phyloP scores from a whole-genome alignment of 805 yeast species.

The Ogataea glucozyma region DNA sequence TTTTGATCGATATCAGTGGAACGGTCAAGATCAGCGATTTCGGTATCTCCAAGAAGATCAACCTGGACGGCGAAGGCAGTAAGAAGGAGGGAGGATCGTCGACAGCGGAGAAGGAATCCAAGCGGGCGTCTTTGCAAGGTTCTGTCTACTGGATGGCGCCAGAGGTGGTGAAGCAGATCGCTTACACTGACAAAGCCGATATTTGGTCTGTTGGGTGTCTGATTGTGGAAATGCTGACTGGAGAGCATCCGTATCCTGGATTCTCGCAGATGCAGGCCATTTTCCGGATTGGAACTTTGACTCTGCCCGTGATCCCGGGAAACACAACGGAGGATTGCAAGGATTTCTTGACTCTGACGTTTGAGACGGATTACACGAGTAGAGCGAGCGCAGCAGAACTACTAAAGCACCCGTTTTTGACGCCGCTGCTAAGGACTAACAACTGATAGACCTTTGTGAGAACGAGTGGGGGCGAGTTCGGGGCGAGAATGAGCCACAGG shows the following conservation, averaged over 20 bases:
- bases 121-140: constrained; percentile 87
- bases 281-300: constrained; percentile 86
- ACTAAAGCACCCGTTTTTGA: constrained; percentile 62
- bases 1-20: constrained; percentile 58
- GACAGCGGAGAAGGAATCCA: constrained; percentile 45
- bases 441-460: too few relatives aligned
- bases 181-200: constrained; percentile 90
- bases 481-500: too few relatives aligned
- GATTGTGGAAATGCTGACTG: constrained; percentile 93
- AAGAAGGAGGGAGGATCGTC: constrained; percentile 33
- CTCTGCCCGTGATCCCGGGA: constrained; percentile 77
- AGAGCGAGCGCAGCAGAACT: constrained; percentile 76
- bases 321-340: constrained; percentile 68
- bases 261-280: constrained; percentile 97
- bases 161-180: constrained; percentile 92
- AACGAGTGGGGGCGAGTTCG: too few relatives aligned
- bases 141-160: constrained; percentile 99
- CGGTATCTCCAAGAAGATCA: constrained; percentile 62
- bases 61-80: constrained; percentile 15
- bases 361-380: constrained; percentile 70
- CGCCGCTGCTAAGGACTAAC: constrained; percentile 47
- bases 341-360: constrained; percentile 64
- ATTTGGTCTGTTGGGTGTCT: constrained; percentile 98
- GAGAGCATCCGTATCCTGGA: constrained; percentile 93
- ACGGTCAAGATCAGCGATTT: constrained; percentile 66